Percentiles rank a stretch among this genome's conserved stretches.
phyloP scores from a whole-genome alignment of 2,329 filamentous ascomycete genomes.

The Coniella vitis region DNA sequence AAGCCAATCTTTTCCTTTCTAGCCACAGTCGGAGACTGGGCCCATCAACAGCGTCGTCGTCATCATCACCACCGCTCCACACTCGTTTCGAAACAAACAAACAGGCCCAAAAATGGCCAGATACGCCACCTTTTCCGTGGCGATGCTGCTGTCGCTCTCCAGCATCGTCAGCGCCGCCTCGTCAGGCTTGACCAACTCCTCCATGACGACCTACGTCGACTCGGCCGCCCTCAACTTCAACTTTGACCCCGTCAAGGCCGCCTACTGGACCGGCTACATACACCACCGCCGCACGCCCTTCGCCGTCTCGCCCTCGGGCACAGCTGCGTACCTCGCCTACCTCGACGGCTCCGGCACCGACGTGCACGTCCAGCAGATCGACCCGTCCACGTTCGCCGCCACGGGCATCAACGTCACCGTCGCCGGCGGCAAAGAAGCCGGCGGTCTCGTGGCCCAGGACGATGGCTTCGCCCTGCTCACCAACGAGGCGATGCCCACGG shows the following conservation, averaged over 20 bases:
- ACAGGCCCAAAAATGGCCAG: constrained; percentile 2
- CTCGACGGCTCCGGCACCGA: constrained; percentile 48
- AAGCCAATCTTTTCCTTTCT: not conserved
- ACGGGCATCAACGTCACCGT: constrained; percentile 46
- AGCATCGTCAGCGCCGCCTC: constrained; percentile 6
- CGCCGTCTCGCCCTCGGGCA: constrained; percentile 53
- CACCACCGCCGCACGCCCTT: constrained; percentile 58
- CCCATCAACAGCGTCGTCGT: not conserved
- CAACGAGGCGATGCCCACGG: constrained; percentile 47
- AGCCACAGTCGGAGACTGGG: too few species aligned
- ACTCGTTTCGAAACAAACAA: not conserved
- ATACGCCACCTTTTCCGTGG: constrained; percentile 3
- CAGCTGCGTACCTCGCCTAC: constrained; percentile 53
- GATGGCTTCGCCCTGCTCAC: constrained; percentile 58
- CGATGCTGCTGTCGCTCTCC: constrained; percentile 10
- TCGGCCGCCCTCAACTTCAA: constrained; percentile 39
- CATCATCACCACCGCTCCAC: constrained; percentile 13
- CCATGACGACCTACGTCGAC: constrained; percentile 29
- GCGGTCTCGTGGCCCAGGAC: constrained; percentile 54
- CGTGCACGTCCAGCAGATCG: constrained; percentile 51
- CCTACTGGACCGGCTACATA: constrained; percentile 55
- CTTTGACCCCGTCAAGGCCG: constrained; percentile 51
- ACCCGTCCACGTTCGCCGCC: constrained; percentile 46
- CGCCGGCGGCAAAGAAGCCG: constrained; percentile 49
- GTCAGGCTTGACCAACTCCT: constrained; percentile 17